Conservation (phyloP, 1,284 basidiomycete species). For the Trichosporon sp. region DNA sequence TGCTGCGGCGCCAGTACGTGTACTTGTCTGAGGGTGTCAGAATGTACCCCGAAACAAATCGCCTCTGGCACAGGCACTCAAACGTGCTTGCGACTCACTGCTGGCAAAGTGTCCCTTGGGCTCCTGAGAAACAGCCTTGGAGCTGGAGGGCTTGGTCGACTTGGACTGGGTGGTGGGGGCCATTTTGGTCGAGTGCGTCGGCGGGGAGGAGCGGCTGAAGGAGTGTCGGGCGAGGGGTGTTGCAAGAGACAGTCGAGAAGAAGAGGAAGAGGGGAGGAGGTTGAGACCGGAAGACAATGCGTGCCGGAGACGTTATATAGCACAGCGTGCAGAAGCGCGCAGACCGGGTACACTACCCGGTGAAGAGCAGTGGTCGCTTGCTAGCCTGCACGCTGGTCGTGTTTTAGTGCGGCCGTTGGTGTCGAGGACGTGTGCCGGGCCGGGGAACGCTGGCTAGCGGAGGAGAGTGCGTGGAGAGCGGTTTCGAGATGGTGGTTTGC, state of each 20-base stretch:
- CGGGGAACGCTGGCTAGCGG: not conserved
- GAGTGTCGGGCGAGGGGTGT: not conserved
- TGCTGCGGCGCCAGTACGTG: slow-evolving; percentile 1
- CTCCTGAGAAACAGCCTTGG: not conserved
- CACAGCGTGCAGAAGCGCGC: not conserved
- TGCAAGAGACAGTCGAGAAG: not conserved
- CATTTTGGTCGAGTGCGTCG: not conserved
- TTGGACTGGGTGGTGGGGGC: not conserved
- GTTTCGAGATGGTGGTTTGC: not conserved
- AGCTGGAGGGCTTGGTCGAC: not conserved
- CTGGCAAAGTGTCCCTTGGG: not conserved
- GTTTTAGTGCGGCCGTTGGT: not conserved
- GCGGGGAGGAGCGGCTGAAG: not conserved
- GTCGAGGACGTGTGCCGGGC: not conserved
- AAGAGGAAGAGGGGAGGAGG: not conserved
- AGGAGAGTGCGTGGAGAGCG: not conserved
- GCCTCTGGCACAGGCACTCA: not conserved
- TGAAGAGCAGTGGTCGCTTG: not conserved
- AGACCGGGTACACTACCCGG: not conserved
- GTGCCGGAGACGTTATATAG: not conserved
- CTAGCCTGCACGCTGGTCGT: not conserved
- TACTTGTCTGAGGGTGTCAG: not conserved
- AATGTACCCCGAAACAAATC: not conserved
- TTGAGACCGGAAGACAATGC: not conserved
- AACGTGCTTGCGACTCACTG: not conserved